A percentile compares a stretch with the other conserved stretches of the same genome.
Evolutionary conservation across 768 basidiomycete species (phyloP).

Genomic region (Boletus eberwhitei): DNA sequence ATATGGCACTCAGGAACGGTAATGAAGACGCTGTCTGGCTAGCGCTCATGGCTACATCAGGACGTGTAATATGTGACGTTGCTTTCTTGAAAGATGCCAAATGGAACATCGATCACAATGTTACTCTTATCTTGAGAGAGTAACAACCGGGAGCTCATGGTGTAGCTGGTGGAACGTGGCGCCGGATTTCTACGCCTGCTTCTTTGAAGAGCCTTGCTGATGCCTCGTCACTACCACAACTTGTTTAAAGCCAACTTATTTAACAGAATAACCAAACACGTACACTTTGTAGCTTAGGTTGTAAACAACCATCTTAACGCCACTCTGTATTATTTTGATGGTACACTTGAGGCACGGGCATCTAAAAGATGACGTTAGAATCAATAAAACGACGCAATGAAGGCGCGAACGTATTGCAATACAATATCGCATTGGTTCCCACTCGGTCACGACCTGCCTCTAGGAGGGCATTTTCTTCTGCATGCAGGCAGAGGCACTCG

Average conservation of each 20-base stretch:
- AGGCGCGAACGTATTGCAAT: conserved; percentile 90
- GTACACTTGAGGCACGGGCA: conserved; percentile 97
- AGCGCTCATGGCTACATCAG: conserved; percentile 55
- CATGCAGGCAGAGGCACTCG: conserved; percentile 93
- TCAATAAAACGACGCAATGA: not conserved
- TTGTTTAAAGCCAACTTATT: not conserved
- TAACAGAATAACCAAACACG: conserved; percentile 27
- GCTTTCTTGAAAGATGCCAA: conserved; percentile 49
- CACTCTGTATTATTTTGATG: conserved; percentile 95
- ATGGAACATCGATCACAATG: conserved; percentile 60
- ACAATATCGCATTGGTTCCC: conserved; percentile 78
- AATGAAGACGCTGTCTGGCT: conserved; percentile 89
- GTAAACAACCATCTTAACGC: conserved; percentile 90
- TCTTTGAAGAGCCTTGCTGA: conserved; percentile 75
- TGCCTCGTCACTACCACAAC: conserved; percentile 65
- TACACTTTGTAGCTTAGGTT: conserved; percentile 95
- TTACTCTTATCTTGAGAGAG: conserved; percentile 26
- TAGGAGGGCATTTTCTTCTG: conserved; percentile 94
- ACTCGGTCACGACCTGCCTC: conserved; percentile 92
- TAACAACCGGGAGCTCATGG: conserved; percentile 24
- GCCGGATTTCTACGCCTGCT: conserved; percentile 78
- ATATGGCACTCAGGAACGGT: conserved; percentile 50
- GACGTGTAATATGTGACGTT: conserved; percentile 39
- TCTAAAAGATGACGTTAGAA: conserved; percentile 39
- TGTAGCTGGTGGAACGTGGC: conserved; percentile 50